Percentiles rank a stretch among this genome's conserved stretches.
Evolutionary conservation across 192 early-diverging fungal species (phyloP).

Genomic region (Diversispora epigaea): DNA sequence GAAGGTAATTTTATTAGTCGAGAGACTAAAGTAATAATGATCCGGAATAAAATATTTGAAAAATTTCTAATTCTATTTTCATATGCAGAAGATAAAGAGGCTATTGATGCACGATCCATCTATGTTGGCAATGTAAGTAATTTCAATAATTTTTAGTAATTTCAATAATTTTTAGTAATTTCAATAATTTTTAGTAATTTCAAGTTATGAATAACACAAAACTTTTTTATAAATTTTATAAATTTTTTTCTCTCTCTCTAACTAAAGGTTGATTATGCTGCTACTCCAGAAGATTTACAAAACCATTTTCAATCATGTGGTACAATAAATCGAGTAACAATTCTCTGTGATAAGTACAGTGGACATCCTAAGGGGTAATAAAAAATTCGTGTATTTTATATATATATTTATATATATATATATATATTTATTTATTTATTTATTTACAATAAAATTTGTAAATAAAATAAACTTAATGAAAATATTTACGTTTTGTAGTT

Average conservation of each 20-base stretch:
- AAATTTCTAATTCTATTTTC: background rate
- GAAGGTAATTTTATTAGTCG: slow-evolving; percentile 42
- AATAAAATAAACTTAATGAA: slow-evolving; percentile 32
- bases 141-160: background rate
- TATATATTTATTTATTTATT: too few relatives aligned
- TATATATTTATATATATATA: too few relatives aligned
- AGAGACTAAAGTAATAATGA: background rate
- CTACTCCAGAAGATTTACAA: slow-evolving; percentile 94
- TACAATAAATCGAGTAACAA: slow-evolving; percentile 94
- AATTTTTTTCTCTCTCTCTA: background rate
- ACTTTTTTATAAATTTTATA: background rate
- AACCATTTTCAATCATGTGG: slow-evolving; percentile 94
- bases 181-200: background rate
- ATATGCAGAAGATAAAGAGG: slow-evolving; percentile 57
- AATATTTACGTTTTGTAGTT: slow-evolving; percentile 41
- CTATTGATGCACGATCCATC: slow-evolving; percentile 83
- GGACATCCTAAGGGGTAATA: slow-evolving; percentile 80
- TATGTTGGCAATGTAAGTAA: slow-evolving; percentile 86
- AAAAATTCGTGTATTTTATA: background rate
- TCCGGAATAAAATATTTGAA: too few relatives aligned
- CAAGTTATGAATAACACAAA: background rate
- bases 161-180: background rate
- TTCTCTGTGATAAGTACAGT: slow-evolving; percentile 91
- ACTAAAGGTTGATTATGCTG: slow-evolving; percentile 84
- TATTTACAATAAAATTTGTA: slow-evolving; percentile 34